A percentile compares a stretch with the other conserved stretches of the same genome.
Evolutionary conservation across 2,329 filamentous ascomycete species (phyloP).

Genomic region (Alternaria solani): DNA sequence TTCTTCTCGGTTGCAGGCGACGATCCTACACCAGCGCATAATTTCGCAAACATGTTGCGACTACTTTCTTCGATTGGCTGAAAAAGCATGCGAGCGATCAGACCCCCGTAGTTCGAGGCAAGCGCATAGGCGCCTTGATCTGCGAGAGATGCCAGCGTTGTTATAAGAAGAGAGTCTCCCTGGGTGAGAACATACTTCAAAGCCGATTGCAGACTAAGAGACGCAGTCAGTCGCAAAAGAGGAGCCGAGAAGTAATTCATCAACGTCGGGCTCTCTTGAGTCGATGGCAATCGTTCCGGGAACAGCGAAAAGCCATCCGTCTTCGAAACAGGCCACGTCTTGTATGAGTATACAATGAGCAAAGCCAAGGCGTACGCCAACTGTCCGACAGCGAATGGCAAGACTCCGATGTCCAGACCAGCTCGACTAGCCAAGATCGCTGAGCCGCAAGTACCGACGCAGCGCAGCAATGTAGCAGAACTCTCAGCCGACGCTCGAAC

Average conservation of each 20-base stretch:
- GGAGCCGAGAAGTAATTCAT: constrained; percentile 67
- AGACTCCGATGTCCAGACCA: constrained; percentile 70
- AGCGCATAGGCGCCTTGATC: constrained; percentile 93
- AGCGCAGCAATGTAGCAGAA: constrained; percentile 79
- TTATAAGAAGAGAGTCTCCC: constrained; percentile 89
- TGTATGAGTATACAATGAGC: constrained; percentile 72
- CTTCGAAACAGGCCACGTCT: constrained; percentile 65
- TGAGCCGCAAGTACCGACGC: constrained; percentile 73
- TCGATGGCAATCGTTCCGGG: constrained; percentile 53
- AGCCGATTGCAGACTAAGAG: constrained; percentile 84
- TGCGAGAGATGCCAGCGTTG: constrained; percentile 75
- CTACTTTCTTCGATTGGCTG: constrained; percentile 96
- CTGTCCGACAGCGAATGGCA: constrained; percentile 91
- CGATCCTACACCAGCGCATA: constrained; percentile 62
- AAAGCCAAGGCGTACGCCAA: constrained; percentile 75
- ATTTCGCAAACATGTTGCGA: constrained; percentile 84
- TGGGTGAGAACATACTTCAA: constrained; percentile 95
- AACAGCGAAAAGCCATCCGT: constrained; percentile 74
- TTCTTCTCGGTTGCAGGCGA: constrained; percentile 18
- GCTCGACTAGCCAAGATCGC: constrained; percentile 69
- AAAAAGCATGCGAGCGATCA: constrained; percentile 87
- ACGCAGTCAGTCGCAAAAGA: constrained; percentile 77
- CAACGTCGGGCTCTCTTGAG: constrained; percentile 30
- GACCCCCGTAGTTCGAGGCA: constrained; percentile 89
- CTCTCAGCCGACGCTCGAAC: constrained; percentile 84